Conservation (phyloP, 208 protist species). For the Leishmania gerbilli region DNA sequence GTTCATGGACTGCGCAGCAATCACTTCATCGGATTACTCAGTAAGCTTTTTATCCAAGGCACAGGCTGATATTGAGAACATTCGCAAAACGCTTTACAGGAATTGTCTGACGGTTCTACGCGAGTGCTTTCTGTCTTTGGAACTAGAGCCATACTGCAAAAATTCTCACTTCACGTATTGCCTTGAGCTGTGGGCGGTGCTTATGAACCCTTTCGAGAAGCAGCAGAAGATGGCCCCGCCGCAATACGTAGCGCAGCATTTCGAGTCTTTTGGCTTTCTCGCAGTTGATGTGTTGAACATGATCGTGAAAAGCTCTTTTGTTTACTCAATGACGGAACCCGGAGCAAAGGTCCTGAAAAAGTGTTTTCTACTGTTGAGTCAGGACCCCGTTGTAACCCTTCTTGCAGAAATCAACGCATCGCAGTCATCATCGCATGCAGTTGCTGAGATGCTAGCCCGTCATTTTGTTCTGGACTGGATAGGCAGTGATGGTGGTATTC, state of each 20-base stretch:
- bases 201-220: constrained; percentile 58
- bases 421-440: not conserved
- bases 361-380: constrained; percentile 50
- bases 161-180: constrained; percentile 69
- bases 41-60: constrained; percentile 19
- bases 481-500: constrained; percentile 19
- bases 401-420: constrained; percentile 39
- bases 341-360: constrained; percentile 45
- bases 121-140: constrained; percentile 62
- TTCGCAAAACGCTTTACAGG: constrained; percentile 54
- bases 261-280: constrained; percentile 73
- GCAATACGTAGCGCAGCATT: constrained; percentile 65
- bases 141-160: constrained; percentile 51
- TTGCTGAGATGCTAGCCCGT: constrained; percentile 15
- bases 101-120: constrained; percentile 66
- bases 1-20: not conserved
- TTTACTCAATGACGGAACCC: constrained; percentile 49
- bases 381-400: constrained; percentile 27
- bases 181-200: constrained; percentile 74
- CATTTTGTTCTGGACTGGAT: constrained; percentile 38
- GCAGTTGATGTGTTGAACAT: constrained; percentile 59
- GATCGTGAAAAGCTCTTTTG: constrained; percentile 69
- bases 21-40: constrained; percentile 20
- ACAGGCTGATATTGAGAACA: constrained; percentile 48
- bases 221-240: constrained; percentile 24